Conservation (phyloP, 2,329 filamentous ascomycete species). For the Aspergillus floridensis region DNA sequence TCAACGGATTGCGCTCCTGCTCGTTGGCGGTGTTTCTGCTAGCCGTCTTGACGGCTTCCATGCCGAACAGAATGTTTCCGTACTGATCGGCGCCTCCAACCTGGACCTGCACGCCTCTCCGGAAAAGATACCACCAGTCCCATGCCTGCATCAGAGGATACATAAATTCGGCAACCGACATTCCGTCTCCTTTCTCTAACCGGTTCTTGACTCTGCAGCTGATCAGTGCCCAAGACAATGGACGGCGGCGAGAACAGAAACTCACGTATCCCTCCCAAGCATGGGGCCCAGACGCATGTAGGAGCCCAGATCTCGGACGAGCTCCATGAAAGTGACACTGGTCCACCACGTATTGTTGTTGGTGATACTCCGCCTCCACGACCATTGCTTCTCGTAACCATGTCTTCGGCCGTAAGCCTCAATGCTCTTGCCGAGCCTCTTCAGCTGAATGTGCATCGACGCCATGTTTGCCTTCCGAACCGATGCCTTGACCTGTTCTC, state of each 20-base stretch:
- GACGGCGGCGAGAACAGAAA: conserved; percentile 20
- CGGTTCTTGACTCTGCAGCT: conserved; percentile 71
- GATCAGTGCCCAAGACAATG: not conserved
- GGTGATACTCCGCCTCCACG: conserved; percentile 64
- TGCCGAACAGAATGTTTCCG: conserved; percentile 89
- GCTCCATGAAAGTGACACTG: conserved; percentile 67
- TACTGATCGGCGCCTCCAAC: conserved; percentile 95
- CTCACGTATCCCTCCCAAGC: conserved; percentile 83
- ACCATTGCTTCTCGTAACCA: conserved; percentile 62
- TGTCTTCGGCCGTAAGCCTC: conserved; percentile 63
- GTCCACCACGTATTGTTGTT: conserved; percentile 88
- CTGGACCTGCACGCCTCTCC: conserved; percentile 72
- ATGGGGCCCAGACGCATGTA: conserved; percentile 78
- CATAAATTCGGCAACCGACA: conserved; percentile 89
- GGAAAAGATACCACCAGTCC: conserved; percentile 92
- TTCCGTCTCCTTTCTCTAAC: conserved; percentile 80
- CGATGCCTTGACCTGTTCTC: conserved; percentile 36
- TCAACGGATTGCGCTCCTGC: conserved; percentile 38
- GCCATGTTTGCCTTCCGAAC: conserved; percentile 48
- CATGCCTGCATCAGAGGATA: conserved; percentile 93
- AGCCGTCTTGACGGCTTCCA: conserved; percentile 78
- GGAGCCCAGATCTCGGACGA: conserved; percentile 70
- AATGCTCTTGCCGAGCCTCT: conserved; percentile 71
- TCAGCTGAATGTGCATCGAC: conserved; percentile 50
- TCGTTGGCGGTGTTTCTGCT: conserved; percentile 48